Base-by-base conservation (phyloP, 2,329 filamentous ascomycete species). In the Paraphaeosphaeria minitans region DNA sequence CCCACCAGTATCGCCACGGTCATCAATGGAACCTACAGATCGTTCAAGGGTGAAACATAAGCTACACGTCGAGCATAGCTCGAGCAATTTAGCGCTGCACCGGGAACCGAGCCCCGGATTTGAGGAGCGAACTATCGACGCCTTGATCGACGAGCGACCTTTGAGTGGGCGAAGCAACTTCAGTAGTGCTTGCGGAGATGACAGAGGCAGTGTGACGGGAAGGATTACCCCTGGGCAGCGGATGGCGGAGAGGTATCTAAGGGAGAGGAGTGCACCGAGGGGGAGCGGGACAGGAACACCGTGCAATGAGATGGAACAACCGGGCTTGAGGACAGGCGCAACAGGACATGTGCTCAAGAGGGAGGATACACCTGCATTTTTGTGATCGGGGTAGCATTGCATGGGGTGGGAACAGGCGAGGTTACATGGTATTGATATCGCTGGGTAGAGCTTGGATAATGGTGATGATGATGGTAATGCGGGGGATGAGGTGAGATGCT, bases 241-340 rank as follows among this genome's bases (percentile, higher is more conserved):
- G 22, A 64, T 76, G 66, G 74, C 67, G 3, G 70, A 75, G 31
- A 61, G 60, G 9, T 76, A 73, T 41, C 43, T 75, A 27, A 63
- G 59, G n/a, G 65, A 69, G 56, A 57, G 69, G 45, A 65, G 49
- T 27, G 50, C 42, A 12, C 56, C 54, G 50, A 61, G 63, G 53
- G 60, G 55, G 8, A 50, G 53, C 29, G 62, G 53, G 2, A 58
- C 37, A n/a, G 57, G 53, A 8, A 49, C 24, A 14, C 47, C 48
- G 35, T 63, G 63, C 48, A 68, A 62, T 51, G 63, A 51, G 1
- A 27, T 27, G 8, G 56, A 48, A 19, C 35, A 56, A 1, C 59
- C 60, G 6, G 45, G 50, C 1, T 14, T 43, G 9, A 52, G 43
- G 27, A 61, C 56, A 42, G 43, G 55, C 12, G 55, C 60, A 10